Evolutionary conservation across 2,329 filamentous ascomycete species (phyloP), one percentile per base, ranked within the genome.

Genomic region (Pseudogymnoascus sp.): DNA sequence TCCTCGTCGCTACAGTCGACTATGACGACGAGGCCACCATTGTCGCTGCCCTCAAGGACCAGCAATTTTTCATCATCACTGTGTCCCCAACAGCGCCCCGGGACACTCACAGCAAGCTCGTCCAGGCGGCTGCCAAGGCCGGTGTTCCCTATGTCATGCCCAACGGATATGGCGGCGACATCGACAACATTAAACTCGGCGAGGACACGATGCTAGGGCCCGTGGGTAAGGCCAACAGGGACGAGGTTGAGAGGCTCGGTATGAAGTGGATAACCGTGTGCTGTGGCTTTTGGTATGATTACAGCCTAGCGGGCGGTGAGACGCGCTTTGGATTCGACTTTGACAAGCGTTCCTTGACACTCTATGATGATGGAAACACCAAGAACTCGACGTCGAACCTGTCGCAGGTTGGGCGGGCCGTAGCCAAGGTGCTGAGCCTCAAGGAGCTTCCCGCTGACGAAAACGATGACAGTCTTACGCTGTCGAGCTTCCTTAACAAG

Each of bases 61-160:
- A 87, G 65, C 78, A 87, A n/a, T 79, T 79, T 38, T 74, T 87
- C 2, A 75, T 86, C 67, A 85, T 87, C 62, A 83, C 83, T 9
- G 70, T 87, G 64, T 66, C 76, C 10, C 70, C 74, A 0, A 66
- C 59, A 0, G 82, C 80, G 0, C 76, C 81, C 0, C 71, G 65
- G 0, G 79, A 80, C 9, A 77, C 77, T 1, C 78, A 84, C 47
- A 69, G 68, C 62, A 81, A 81, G 65, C 74, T 87, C 17, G 73
- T 86, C 65, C 71, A 76, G 6, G 84, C 84, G 0, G 84, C 84
- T 0, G 80, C 78, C 4, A 78, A 79, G 35, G 83, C 84, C 0
- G 79, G 79, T 1, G 77, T 87, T 1, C 76, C 78, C 1, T 86
- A 80, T 68, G 68, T 87, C 59, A 75, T 87, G 69, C 84, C 83